Conservation (phyloP, 2,329 filamentous ascomycete species). For the Ascochyta clinopodiicola region DNA sequence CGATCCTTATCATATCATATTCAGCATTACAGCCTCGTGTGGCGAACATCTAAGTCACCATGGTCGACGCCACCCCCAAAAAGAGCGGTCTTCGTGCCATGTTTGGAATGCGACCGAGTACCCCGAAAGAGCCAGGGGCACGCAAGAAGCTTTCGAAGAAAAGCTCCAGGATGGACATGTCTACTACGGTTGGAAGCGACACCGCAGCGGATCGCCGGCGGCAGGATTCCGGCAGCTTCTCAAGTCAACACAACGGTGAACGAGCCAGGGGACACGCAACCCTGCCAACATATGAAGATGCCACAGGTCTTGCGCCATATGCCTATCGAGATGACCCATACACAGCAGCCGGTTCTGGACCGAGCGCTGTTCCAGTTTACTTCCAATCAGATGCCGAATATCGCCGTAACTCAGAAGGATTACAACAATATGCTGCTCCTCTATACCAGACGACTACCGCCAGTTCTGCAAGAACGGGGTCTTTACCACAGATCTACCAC, state of each 20-base stretch:
- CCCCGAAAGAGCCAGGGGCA: slow-evolving; percentile 23
- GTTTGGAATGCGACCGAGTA: slow-evolving; percentile 26
- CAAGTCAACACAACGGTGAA: slow-evolving; percentile 24
- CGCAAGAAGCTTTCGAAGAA: slow-evolving; percentile 36
- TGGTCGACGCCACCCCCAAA: slow-evolving; percentile 28
- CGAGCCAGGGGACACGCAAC: slow-evolving; percentile 9
- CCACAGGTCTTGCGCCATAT: slow-evolving; percentile 10
- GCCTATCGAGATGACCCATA: slow-evolving; percentile 29
- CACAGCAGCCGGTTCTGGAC: slow-evolving; percentile 13
- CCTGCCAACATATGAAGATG: slow-evolving; percentile 22
- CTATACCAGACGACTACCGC: slow-evolving; percentile 24
- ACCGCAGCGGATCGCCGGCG: slow-evolving; percentile 20
- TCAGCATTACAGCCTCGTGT: neutral
- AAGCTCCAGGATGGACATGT: slow-evolving; percentile 21
- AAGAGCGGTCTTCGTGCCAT: slow-evolving; percentile 30
- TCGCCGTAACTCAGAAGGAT: slow-evolving; percentile 35
- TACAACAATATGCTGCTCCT: slow-evolving; percentile 30
- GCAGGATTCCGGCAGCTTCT: slow-evolving; percentile 36
- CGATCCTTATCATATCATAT: neutral
- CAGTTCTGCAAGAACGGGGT: slow-evolving; percentile 21
- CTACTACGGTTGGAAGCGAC: slow-evolving; percentile 14
- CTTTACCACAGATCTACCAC: slow-evolving; percentile 23
- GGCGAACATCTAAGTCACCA: slow-evolving; percentile 8
- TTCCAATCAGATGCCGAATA: slow-evolving; percentile 24
- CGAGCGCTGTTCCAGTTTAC: slow-evolving; percentile 1